These are phyloP conservation scores for Neohortaea acidophila DNA, from an alignment of 495 filamentous ascomycete species.

Conservation along the genomic window DNA sequence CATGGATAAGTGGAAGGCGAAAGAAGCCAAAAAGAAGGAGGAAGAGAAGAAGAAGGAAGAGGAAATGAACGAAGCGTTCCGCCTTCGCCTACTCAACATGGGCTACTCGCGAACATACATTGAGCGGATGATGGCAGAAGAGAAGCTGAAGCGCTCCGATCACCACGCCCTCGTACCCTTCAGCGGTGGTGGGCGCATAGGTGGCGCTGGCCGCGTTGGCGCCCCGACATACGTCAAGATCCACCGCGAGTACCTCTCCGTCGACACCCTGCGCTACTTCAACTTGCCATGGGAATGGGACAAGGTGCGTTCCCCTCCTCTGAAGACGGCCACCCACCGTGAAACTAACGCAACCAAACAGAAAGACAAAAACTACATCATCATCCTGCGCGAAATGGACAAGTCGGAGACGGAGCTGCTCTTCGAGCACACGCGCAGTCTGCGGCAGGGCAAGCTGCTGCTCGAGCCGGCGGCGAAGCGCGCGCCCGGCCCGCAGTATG, in stretches of 20 bases:
- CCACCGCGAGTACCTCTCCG: constrained; percentile 23
- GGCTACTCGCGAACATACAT: no score
- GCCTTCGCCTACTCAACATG: no score
- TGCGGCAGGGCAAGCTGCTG: constrained; percentile 21
- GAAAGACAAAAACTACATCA: constrained; percentile 26
- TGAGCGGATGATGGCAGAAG: constrained; percentile 14
- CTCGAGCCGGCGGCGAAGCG: constrained; percentile 23
- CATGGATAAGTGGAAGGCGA: no score
- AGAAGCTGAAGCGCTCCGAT: constrained; percentile 1
- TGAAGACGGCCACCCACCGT: background rate
- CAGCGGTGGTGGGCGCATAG: no score
- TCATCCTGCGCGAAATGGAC: constrained; percentile 30
- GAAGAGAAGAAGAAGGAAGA: constrained; percentile 32
- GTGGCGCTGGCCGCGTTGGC: no score
- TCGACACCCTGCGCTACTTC: constrained; percentile 29
- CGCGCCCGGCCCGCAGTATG: constrained; percentile 26
- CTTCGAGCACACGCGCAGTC: constrained; percentile 29
- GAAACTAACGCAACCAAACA: constrained; percentile 9
- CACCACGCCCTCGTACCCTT: no score
- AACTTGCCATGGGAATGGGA: constrained; percentile 27
- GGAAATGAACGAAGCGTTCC: constrained; percentile 26
- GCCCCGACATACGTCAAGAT: constrained; percentile 27
- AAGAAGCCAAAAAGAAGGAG: constrained; percentile 22
- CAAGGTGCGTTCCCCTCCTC: constrained; percentile 19
- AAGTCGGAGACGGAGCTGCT: constrained; percentile 27